These are phyloP conservation scores for Berkeleyomyces rouxiae DNA, from an alignment of 2,329 filamentous ascomycete genomes.

Conservation along the genomic window DNA sequence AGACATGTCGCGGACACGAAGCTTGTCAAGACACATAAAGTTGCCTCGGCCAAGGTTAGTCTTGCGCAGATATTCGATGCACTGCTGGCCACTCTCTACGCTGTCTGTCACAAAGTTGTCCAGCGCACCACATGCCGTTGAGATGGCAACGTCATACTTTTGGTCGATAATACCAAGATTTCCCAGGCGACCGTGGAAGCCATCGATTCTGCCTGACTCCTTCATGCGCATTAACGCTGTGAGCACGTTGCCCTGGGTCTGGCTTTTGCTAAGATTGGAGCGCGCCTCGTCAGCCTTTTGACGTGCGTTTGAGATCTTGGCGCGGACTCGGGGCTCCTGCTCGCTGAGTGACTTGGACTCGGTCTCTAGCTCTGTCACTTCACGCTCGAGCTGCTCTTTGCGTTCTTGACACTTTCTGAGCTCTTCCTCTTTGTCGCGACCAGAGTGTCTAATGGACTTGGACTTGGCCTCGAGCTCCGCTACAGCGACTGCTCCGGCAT, in stretches of 20 bases:
- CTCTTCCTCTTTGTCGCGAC: constrained; percentile 53
- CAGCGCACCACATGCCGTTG: constrained; percentile 77
- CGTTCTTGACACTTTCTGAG: constrained; percentile 61
- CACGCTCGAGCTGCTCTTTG: constrained; percentile 55
- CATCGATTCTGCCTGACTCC: constrained; percentile 90
- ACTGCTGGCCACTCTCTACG: constrained; percentile 91
- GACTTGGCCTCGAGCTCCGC: constrained; percentile 74
- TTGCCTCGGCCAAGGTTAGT: constrained; percentile 93
- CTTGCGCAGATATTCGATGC: constrained; percentile 92
- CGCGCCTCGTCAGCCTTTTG: constrained; percentile 94
- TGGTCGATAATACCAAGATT: constrained; percentile 88
- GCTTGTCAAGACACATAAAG: constrained; percentile 86
- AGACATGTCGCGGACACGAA: constrained; percentile 61
- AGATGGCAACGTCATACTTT: constrained; percentile 95
- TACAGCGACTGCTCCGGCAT: constrained; percentile 67
- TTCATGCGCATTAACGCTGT: constrained; percentile 85
- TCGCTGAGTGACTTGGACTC: constrained; percentile 56
- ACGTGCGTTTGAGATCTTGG: constrained; percentile 72
- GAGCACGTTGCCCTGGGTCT: constrained; percentile 84
- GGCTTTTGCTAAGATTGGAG: constrained; percentile 73
- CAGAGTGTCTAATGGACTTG: constrained; percentile 51
- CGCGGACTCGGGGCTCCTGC: constrained; percentile 67
- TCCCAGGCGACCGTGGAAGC: constrained; percentile 87
- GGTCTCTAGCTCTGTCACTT: constrained; percentile 52
- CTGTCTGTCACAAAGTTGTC: constrained; percentile 96